phyloP scores from a whole-genome alignment of 331 rosid genomes.

The Malus hybrid region DNA sequence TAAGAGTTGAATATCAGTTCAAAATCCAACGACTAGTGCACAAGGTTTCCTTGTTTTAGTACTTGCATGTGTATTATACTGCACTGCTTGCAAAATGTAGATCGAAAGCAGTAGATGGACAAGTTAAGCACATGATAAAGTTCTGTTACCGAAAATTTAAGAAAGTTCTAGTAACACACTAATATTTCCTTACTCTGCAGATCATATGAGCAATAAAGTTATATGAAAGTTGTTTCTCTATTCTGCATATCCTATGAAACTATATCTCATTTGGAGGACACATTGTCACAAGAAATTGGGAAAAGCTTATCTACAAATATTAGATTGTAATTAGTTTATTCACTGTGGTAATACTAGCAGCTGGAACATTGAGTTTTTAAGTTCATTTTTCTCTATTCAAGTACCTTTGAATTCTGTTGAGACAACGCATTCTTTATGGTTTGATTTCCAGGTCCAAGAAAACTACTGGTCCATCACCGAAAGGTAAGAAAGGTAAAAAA shows the following conservation, averaged over 20 bases:
- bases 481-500: too few species aligned
- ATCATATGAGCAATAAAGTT: too few species aligned
- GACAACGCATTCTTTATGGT: not conserved
- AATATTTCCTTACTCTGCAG: too few species aligned
- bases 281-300: too few species aligned
- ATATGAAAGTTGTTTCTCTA: too few species aligned
- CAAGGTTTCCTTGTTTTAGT: not conserved
- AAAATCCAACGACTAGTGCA: not conserved
- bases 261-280: too few species aligned
- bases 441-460: not conserved
- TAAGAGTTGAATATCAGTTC: not conserved
- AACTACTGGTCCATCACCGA: not conserved
- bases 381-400: not conserved
- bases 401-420: not conserved
- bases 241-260: too few species aligned
- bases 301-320: too few species aligned
- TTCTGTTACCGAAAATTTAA: too few species aligned
- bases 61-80: not conserved
- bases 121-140: too few species aligned
- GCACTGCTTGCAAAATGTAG: not conserved
- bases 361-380: not conserved
- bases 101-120: not conserved
- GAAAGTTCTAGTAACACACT: too few species aligned
- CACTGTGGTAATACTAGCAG: not conserved
- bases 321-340: not conserved